Evolutionary conservation across 2,329 filamentous ascomycete genomes (phyloP).

Genomic region (Pseudocercospora cruenta): DNA sequence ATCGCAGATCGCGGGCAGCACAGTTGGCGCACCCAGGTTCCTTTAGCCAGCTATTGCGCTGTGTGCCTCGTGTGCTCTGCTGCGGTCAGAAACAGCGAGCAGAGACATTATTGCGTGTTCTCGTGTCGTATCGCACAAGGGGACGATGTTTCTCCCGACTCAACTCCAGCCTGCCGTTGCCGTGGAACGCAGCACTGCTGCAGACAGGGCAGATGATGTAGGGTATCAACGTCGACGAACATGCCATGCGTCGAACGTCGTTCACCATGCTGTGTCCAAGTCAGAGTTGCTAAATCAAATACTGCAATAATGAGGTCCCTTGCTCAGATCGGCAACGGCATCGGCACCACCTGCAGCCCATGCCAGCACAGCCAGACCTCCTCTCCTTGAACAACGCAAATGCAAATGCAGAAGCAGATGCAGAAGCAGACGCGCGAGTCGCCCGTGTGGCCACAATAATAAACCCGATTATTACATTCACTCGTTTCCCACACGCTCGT

Average conservation of each 20-base stretch:
- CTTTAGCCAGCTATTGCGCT: no score
- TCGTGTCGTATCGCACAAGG: background rate
- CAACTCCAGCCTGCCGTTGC: background rate
- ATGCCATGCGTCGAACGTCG: background rate
- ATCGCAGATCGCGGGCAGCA: no score
- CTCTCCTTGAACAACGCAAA: background rate
- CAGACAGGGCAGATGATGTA: background rate
- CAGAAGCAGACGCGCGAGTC: background rate
- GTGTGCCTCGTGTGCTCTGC: no score
- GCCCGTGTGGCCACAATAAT: background rate
- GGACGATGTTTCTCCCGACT: background rate
- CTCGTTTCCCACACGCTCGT: background rate
- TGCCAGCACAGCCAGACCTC: background rate
- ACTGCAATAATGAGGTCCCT: background rate
- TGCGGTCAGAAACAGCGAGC: background rate
- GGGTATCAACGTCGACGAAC: background rate
- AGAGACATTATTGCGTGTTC: background rate
- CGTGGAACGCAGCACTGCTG: background rate
- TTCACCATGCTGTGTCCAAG: slow-evolving; percentile 1
- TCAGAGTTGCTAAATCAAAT: background rate
- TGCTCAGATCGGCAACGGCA: background rate
- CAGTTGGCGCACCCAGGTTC: no score
- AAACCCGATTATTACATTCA: background rate
- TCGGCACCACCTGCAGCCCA: background rate
- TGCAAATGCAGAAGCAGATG: background rate